These are phyloP conservation scores for Malus orientalis DNA, from an alignment of 306 rosid species.

Conservation along the genomic window DNA sequence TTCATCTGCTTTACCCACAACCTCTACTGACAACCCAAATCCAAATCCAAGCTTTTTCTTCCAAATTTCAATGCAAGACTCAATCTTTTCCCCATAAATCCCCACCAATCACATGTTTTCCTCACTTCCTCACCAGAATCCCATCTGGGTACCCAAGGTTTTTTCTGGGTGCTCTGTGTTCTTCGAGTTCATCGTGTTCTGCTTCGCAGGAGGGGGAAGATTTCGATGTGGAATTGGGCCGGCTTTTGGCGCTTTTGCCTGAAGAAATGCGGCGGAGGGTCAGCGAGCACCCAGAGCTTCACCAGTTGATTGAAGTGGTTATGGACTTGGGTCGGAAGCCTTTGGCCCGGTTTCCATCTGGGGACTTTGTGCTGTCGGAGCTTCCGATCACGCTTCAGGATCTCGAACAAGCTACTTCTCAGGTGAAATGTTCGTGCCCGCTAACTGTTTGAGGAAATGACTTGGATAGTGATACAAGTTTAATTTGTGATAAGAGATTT, in stretches of 20 bases:
- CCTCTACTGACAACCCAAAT: constrained; percentile 17
- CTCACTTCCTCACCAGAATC: constrained; percentile 18
- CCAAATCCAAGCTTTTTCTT: constrained; percentile 10
- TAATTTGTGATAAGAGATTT: not conserved
- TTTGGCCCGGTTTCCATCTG: constrained; percentile 79
- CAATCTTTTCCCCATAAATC: constrained; percentile 11
- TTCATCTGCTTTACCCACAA: constrained; percentile 27
- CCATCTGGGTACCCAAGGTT: constrained; percentile 26
- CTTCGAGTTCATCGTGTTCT: constrained; percentile 13
- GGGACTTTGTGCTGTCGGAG: constrained; percentile 68
- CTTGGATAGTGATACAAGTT: not conserved
- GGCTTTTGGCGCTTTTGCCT: constrained; percentile 62
- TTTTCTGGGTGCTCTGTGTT: constrained; percentile 14
- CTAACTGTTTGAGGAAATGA: constrained; percentile 19
- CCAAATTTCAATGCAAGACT: constrained; percentile 23
- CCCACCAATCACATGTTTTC: constrained; percentile 1
- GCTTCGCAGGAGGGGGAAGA: constrained; percentile 45
- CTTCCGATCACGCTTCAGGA: constrained; percentile 59
- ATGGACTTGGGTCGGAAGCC: constrained; percentile 98
- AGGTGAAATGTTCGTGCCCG: constrained; percentile 36
- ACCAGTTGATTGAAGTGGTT: constrained; percentile 72
- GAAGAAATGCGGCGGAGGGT: constrained; percentile 75
- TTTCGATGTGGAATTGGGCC: constrained; percentile 56
- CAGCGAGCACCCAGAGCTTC: constrained; percentile 59
- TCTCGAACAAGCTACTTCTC: constrained; percentile 73